A percentile compares a stretch with the other conserved stretches of the same genome.
phyloP scores from a whole-genome alignment of 257 asterid genomes.

The Dorcoceras hygrometricum region DNA sequence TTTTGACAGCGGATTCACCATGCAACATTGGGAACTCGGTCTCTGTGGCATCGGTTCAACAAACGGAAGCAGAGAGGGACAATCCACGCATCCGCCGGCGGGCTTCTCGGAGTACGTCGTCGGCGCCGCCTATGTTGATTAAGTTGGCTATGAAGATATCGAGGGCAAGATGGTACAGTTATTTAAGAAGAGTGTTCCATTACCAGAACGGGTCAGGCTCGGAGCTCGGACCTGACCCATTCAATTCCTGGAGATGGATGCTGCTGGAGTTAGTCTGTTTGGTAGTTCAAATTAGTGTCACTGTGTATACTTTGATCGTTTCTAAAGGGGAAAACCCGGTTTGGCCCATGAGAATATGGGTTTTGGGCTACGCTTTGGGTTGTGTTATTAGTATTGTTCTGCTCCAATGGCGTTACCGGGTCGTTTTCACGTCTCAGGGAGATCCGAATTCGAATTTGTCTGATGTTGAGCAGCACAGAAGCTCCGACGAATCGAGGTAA shows the following conservation, averaged over 20 bases:
- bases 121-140: constrained; percentile 46
- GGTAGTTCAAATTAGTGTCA: constrained; percentile 46
- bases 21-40: constrained; percentile 42
- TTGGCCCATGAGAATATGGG: constrained; percentile 97
- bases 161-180: constrained; percentile 67
- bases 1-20: constrained; percentile 50
- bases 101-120: constrained; percentile 35
- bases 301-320: constrained; percentile 41
- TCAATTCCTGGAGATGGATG: constrained; percentile 73
- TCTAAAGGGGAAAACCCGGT: constrained; percentile 70
- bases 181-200: constrained; percentile 78
- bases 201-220: constrained; percentile 86
- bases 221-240: constrained; percentile 79
- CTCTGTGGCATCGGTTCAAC: constrained; percentile 39
- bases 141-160: constrained; percentile 71
- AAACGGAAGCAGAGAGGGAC: constrained; percentile 39
- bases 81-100: constrained; percentile 40
- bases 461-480: constrained; percentile 73
- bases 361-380: constrained; percentile 68
- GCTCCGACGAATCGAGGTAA: constrained; percentile 63
- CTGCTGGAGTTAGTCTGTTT: constrained; percentile 53
- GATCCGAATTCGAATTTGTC: constrained; percentile 27
- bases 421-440: constrained; percentile 27
- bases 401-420: constrained; percentile 51
- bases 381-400: constrained; percentile 55